Percentiles rank a stretch among this genome's conserved stretches.
Evolutionary conservation across 106 monocot genomes (phyloP).

Genomic region (Acorus gramineus): DNA sequence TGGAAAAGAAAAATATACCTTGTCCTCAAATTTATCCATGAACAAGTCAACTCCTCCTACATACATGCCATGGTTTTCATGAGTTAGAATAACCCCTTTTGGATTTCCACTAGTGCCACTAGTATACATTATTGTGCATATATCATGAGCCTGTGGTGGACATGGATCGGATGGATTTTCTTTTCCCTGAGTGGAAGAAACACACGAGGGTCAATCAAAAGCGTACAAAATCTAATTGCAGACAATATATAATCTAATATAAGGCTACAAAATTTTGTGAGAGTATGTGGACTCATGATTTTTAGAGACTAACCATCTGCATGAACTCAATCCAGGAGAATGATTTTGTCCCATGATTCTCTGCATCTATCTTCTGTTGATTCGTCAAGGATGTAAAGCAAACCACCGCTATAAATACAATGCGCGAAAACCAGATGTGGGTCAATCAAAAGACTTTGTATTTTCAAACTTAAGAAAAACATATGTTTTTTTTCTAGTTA

Average conservation of each 20-base stretch:
- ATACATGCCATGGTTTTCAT: constrained; percentile 55
- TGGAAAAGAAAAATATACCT: constrained; percentile 23
- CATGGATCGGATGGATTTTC: constrained; percentile 37
- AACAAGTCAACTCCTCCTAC: constrained; percentile 59
- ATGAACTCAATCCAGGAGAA: constrained; percentile 84
- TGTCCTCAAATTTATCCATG: constrained; percentile 79
- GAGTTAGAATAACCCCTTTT: constrained; percentile 77
- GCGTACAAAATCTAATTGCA: too few species aligned
- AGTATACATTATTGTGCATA: constrained; percentile 94
- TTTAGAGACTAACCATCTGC: constrained; percentile 34
- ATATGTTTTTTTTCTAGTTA: background rate
- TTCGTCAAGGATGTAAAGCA: constrained; percentile 40
- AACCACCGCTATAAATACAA: constrained; percentile 40
- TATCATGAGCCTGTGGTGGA: constrained; percentile 54
- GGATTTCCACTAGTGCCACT: constrained; percentile 92
- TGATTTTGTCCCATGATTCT: constrained; percentile 30
- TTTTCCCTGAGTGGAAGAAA: constrained; percentile 34
- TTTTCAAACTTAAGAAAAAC: background rate
- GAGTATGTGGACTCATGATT: background rate
- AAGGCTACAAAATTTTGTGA: too few species aligned
- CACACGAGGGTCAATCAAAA: background rate
- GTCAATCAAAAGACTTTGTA: background rate
- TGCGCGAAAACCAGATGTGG: background rate
- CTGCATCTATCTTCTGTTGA: constrained; percentile 34
- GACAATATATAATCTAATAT: too few species aligned